These are phyloP conservation scores for Fomitopsis palustris DNA, from an alignment of 1,284 basidiomycete genomes.

Conservation along the genomic window DNA sequence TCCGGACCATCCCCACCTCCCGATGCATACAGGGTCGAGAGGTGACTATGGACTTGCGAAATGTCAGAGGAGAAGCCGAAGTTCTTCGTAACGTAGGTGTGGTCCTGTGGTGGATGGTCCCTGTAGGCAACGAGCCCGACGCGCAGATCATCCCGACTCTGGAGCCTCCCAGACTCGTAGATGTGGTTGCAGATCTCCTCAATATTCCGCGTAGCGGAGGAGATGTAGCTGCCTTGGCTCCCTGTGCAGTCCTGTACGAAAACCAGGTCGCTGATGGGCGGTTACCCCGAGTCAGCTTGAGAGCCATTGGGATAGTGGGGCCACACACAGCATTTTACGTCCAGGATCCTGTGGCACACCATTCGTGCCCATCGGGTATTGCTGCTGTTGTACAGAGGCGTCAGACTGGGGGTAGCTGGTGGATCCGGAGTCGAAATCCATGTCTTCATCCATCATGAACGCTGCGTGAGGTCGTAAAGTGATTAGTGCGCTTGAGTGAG, in stretches of 20 bases:
- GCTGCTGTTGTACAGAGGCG: constrained; percentile 33
- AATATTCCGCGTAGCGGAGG: constrained; percentile 96
- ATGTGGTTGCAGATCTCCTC: constrained; percentile 96
- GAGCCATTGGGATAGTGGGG: constrained; percentile 4
- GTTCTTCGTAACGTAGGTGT: constrained; percentile 89
- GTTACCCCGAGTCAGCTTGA: constrained; percentile 2
- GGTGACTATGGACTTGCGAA: constrained; percentile 79
- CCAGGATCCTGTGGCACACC: constrained; percentile 30
- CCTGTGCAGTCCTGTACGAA: constrained; percentile 93
- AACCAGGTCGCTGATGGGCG: constrained; percentile 68
- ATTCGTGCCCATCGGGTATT: constrained; percentile 30
- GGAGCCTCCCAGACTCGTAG: constrained; percentile 90
- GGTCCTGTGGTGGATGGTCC: constrained; percentile 95
- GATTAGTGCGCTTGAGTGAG: constrained; percentile 7
- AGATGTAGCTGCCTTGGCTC: constrained; percentile 80
- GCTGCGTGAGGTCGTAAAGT: constrained; percentile 11
- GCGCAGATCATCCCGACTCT: constrained; percentile 83
- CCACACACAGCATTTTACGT: constrained; percentile 73
- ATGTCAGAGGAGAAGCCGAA: constrained; percentile 95
- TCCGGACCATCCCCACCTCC: constrained; percentile 98
- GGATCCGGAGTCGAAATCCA: constrained; percentile 53
- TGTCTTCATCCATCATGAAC: constrained; percentile 70
- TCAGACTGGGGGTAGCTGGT: constrained; percentile 34
- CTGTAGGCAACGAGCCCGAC: constrained; percentile 89
- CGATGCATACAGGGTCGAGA: constrained; percentile 85